Conservation (phyloP, 441 rosid species). For the Populus hybrid region DNA sequence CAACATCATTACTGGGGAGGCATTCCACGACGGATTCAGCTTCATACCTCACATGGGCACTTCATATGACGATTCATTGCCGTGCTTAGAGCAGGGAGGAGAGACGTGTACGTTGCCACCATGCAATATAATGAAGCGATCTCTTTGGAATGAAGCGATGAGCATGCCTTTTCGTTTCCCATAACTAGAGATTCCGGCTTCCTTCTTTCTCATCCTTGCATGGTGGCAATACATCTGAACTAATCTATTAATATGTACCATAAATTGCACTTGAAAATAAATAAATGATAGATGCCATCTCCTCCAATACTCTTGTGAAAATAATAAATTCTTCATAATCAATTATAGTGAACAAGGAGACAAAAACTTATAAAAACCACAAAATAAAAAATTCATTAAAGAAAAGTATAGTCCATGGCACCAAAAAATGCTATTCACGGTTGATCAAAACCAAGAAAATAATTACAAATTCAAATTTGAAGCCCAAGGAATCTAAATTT, state of each 20-base stretch:
- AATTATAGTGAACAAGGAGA: no score
- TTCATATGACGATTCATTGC: conserved; percentile 20
- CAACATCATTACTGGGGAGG: conserved; percentile 13
- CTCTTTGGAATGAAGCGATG: conserved; percentile 25
- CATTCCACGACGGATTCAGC: conserved; percentile 19
- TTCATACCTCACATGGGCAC: conserved; percentile 17
- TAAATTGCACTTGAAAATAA: not conserved
- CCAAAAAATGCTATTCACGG: no score
- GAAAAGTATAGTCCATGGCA: no score
- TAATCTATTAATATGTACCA: not conserved
- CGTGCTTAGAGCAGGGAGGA: conserved; percentile 26
- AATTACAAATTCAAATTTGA: no score
- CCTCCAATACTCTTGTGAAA: no score
- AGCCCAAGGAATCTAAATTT: not conserved
- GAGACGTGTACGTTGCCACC: conserved; percentile 14
- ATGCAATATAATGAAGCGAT: conserved; percentile 21
- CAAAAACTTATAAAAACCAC: no score
- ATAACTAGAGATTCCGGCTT: not conserved
- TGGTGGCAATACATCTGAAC: no score
- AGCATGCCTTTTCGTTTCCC: not conserved
- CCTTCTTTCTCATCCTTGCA: not conserved
- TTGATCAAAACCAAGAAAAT: no score
- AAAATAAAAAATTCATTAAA: no score
- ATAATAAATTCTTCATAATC: not conserved
- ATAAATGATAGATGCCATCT: not conserved